Base-by-base conservation (phyloP, 805 yeast genomes). In the Yarrowia deformans region DNA sequence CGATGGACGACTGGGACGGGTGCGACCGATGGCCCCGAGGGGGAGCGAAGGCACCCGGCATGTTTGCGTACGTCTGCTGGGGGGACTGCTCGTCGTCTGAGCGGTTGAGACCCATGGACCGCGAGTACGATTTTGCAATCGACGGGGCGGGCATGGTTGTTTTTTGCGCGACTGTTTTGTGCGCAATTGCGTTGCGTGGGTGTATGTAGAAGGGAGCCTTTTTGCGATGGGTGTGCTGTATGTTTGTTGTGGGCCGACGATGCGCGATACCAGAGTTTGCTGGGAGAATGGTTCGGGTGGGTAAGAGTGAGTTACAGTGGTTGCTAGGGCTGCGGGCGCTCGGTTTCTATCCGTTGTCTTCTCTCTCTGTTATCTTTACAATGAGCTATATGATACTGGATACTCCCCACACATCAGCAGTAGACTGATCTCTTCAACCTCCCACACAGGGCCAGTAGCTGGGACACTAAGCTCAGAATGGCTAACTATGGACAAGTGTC, bases 211-310 rank as follows among this genome's bases (percentile, higher is more conserved):
- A 56, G 64, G 39, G 64, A 54, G 60, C 35, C 58, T 35, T 35
- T 35, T 35, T 40, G 63, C 39, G 48, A 56, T 32, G 49, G 35
- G n/a, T 56, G 64, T 56, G 48, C 48, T 56, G 64, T 56, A 34
- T 60, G 52, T 60, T 43, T 60, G 50, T 60, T 60, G 66, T 60
- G 66, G 66, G 50, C 52, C 66, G 66, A 60, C 66, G 66, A 60
- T 45, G 52, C 52, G 52, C 40, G 52, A 34, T 43, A 29, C 50
- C 42, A 43, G 66, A 60, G 66, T 60, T 43, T 43, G 52, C 52
- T 60, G 66, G 52, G 52, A 60, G 66, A 58, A 58, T 34, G 50
- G 63, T 42, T 39, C 13, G 61, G 18, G 46, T 23, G 46, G 43
- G 43, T 37, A 8, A n/a, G 58, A 35, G 35, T 8, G 55, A n/a